Base-by-base conservation (phyloP, 208 protist species). In the Leishmania major region DNA sequence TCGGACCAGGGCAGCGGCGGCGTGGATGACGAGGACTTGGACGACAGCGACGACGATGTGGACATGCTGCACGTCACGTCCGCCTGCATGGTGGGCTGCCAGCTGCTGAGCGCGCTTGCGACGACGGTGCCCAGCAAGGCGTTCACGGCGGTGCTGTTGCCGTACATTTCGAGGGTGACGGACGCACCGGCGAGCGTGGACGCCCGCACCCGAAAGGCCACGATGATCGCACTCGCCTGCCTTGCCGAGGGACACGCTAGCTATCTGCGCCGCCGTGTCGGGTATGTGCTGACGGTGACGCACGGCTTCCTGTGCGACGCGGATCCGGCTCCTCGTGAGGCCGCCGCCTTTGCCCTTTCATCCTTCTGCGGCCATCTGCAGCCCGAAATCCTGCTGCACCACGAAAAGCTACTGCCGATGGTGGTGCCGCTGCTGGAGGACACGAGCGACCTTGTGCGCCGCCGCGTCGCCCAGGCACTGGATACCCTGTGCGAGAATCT, bases 401-500 rank as follows among this genome's bases (percentile, higher is more conserved):
- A 97, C 77, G 79, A 83, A 59, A 73, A 80, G 82, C 82, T 98
- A 19, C 87, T 98, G 75, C 90, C 91, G 28, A 88, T 96, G 82
- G 82, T 96, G 70, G 84, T 89, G 28, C 90, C 92, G 37, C 86
- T 96, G 35, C 91, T 98, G 69, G 66, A 79, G 77, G 93, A 97
- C 75, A 45, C 83, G 59, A 85, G 82, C 71, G 91, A 96, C 70
- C 88, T 84, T 19, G 94, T 98, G 17, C 90, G 94, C 2, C 89
- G 88, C 62, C 90, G 92, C 77, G 89, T 89, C 37, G 91, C 92
- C 7, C 80, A 88, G n/a, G 90, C 92, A 49, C 88, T 98, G 15
- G 95, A 96, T 82, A 90, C 88, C 45, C 77, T 96, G 25, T 94
- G 91, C 81, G 95, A 98, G 81, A 93, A 96, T 81, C 77, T 98